Evolutionary conservation across 371 early-diverging fungal genomes (phyloP), one percentile per base, ranked within the genome.

Genomic region (Mortierella sp.): DNA sequence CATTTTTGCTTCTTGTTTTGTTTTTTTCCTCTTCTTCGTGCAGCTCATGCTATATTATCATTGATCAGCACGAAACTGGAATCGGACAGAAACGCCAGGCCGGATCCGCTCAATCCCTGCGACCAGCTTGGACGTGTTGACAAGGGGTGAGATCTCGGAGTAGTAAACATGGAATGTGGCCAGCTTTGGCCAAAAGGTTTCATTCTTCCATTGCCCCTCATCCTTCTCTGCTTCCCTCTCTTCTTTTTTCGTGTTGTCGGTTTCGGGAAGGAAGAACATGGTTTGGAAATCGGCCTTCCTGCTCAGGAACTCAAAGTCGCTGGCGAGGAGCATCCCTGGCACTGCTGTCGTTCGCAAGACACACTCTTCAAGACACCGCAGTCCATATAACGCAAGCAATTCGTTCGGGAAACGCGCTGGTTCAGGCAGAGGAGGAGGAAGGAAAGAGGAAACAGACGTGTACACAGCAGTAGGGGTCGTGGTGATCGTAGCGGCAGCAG

Each of bases 231-330:
- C 46, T 48, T 70, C 21, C 3, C 44, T 43, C 44, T 2, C 50
- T 10, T 50, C 50, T 16, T 50, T 13, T 50, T 50, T 13, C 9
- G 3, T 43, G 44, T 50, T 13, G 8, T 28, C 71, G 5, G 5
- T 14, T 10, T 54, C 19, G 46, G 46, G 43, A n/a, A 10, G 43
- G n/a, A 37, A 44, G n/a, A 43, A n/a, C 5, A 24, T 44, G 44
- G 69, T 24, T 19, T n/a, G n/a, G n/a, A 54, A 54, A 19, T 54
- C n/a, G 0, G 3, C n/a, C 31, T 37, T 48, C 31, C 46, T 44
- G 6, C 69, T 37, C 24, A 83, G 51, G 37, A 77, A 83, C 71
- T 77, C 77, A 57, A 83, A 77, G 34, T 79, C 83, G 0, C 67
- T 72, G 5, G 71, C 34, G 1, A 71, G 55, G 3, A 77, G 14